Base-by-base conservation (phyloP, 148 eudicot genomes). In the Tetragonia tetragonoides region DNA sequence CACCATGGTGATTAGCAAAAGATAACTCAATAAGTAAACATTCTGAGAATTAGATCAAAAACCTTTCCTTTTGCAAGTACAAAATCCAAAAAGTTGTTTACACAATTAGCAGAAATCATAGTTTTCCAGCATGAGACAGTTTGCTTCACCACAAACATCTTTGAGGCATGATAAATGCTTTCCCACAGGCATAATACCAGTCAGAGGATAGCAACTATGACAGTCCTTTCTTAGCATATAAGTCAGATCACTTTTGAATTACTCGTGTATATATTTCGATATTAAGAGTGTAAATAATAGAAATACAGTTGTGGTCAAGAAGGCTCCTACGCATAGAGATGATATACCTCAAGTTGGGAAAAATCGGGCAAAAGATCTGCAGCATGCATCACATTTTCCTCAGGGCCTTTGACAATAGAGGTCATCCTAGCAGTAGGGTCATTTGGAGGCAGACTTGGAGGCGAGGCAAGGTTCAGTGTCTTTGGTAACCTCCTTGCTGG, bases 401-500 rank as follows among this genome's bases (percentile, higher is more conserved):
- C 82, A 10, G 87, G 46, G 47, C 77, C 80, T 74, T 86, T 86
- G 17, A 77, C 74, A 71, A 59, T 72, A 56, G 99, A 86, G 76
- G 90, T 79, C 17, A 86, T 87, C 79, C 93, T 87, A 67, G 87
- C 80, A 76, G 87, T 88, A 83, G 97, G 93, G 79, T 95, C 99
- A 83, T 95, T 95, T 66, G 99, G 99, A 75, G 99, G 99, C 20
- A 98, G 99, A 72, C 70, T 84, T 42, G 97, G 99, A 62, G 99
- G 98, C n/a, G 98, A 93, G 41, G 94, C 88, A 75, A 95, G 95
- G 71, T 85, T 72, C 66, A 91, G 66, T 10, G 91, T 65, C 84
- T 91, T 95, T 67, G 96, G 68, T 18, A 91, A 67, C 71, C 98
- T 95, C 70, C 89, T 74, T 57, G 91, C 85, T 70, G 93, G 85